Conservation (phyloP, 345 rosid genomes). For the Bruguiera gymnorhiza region DNA sequence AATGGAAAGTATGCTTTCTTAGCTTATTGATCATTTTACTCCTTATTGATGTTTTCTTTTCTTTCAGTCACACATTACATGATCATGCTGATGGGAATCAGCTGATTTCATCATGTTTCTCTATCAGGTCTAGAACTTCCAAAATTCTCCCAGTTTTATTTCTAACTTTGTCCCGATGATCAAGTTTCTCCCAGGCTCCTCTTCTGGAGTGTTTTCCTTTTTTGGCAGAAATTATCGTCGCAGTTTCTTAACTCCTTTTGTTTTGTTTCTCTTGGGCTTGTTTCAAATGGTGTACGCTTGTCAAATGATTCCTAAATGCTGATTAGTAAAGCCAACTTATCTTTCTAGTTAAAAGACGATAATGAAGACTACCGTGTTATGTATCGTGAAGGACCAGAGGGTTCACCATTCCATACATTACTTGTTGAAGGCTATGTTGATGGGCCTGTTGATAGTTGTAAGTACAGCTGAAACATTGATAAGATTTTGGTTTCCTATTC, state of each 20-base stretch:
- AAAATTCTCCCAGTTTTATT: no score
- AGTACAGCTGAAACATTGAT: slow-evolving; percentile 24
- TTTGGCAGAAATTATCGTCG: background rate
- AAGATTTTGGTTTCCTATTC: slow-evolving; percentile 10
- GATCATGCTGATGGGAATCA: slow-evolving; percentile 3
- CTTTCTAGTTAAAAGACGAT: slow-evolving; percentile 66
- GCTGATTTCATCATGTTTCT: background rate
- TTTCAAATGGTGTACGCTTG: background rate
- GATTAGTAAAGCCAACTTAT: slow-evolving; percentile 11
- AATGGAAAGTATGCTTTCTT: slow-evolving; percentile 73
- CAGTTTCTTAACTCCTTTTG: background rate
- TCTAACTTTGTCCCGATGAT: background rate
- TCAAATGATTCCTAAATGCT: slow-evolving; percentile 5
- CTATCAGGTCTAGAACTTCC: background rate
- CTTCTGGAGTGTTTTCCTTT: background rate
- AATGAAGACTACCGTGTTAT: slow-evolving; percentile 80
- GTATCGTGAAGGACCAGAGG: slow-evolving; percentile 89
- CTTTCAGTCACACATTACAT: background rate
- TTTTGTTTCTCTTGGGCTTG: background rate
- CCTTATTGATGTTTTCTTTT: background rate
- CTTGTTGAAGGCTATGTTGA: slow-evolving; percentile 95
- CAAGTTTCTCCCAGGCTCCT: background rate
- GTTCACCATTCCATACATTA: slow-evolving; percentile 72
- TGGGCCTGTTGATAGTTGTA: slow-evolving; percentile 81
- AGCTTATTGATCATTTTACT: background rate